These are phyloP conservation scores for Thyridium curvatum DNA, from an alignment of 2,329 filamentous ascomycete genomes.

Conservation along the genomic window DNA sequence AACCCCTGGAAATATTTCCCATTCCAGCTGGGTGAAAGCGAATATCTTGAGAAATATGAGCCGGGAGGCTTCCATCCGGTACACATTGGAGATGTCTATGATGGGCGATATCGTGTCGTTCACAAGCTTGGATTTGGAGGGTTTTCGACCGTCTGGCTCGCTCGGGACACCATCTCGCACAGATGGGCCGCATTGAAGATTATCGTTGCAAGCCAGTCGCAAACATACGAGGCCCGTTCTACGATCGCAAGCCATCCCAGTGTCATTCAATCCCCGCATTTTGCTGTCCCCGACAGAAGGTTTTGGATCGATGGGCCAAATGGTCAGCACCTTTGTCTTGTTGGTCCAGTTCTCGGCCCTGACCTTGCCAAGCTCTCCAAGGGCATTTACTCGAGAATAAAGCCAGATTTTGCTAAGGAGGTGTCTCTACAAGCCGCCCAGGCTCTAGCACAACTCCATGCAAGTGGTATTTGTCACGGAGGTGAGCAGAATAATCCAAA, in stretches of 20 bases:
- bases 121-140: conserved; percentile 38
- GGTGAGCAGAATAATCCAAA: conserved; percentile 11
- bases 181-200: conserved; percentile 8
- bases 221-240: conserved; percentile 1
- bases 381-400: conserved; percentile 8
- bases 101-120: conserved; percentile 32
- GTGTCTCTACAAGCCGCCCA: conserved; percentile 7
- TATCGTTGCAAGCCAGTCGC: conserved; percentile 15
- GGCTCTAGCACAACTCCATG: conserved; percentile 11
- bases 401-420: conserved; percentile 5
- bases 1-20: too few species aligned
- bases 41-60: conserved; percentile 17
- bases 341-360: conserved; percentile 7
- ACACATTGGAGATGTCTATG: conserved; percentile 29
- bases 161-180: conserved; percentile 14
- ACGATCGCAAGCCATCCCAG: conserved; percentile 2
- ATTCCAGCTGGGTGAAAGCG: neutral
- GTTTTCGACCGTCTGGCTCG: conserved; percentile 39
- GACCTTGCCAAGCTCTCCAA: conserved; percentile 7
- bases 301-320: conserved; percentile 10
- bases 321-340: conserved; percentile 7
- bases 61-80: conserved; percentile 36
- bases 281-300: conserved; percentile 3
- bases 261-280: conserved; percentile 8
- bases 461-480: conserved; percentile 12